Evolutionary conservation across 169 alveolate species (phyloP).

Genomic region (Cryptosporidium ryanae): DNA sequence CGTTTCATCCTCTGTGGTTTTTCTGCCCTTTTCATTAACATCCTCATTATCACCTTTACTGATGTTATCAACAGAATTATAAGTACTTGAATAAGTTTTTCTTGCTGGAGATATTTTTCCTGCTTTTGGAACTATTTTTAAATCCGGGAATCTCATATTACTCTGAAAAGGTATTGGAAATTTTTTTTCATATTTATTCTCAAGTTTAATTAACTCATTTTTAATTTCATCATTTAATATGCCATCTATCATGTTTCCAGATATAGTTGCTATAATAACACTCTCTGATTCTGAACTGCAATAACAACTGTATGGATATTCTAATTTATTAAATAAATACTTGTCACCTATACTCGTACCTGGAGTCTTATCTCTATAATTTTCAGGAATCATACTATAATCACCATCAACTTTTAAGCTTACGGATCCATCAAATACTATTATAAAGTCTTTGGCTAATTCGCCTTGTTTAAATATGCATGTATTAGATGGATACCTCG

Average conservation of each 20-base stretch:
- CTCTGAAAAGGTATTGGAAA: conserved; percentile 39
- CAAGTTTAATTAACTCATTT: conserved; percentile 3
- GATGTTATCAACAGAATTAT: not conserved
- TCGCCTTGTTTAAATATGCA: conserved; percentile 68
- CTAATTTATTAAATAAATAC: conserved; percentile 25
- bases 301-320: conserved; percentile 56
- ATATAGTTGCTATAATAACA: conserved; percentile 26
- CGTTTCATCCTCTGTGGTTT: not conserved
- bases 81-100: not conserved
- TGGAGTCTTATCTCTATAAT: conserved; percentile 13
- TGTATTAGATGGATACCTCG: conserved; percentile 53
- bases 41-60: not conserved
- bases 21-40: not conserved
- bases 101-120: not conserved
- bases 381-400: conserved; percentile 16
- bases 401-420: conserved; percentile 49
- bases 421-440: conserved; percentile 57
- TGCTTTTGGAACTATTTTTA: conserved; percentile 16
- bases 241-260: not conserved
- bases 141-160: conserved; percentile 35
- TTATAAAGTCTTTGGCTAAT: conserved; percentile 26
- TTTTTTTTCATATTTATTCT: conserved; percentile 24
- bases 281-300: conserved; percentile 35
- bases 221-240: conserved; percentile 44
- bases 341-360: conserved; percentile 65